Evolutionary conservation across 2,329 filamentous ascomycete genomes (phyloP).

Genomic region (Fusarium duplospermum): DNA sequence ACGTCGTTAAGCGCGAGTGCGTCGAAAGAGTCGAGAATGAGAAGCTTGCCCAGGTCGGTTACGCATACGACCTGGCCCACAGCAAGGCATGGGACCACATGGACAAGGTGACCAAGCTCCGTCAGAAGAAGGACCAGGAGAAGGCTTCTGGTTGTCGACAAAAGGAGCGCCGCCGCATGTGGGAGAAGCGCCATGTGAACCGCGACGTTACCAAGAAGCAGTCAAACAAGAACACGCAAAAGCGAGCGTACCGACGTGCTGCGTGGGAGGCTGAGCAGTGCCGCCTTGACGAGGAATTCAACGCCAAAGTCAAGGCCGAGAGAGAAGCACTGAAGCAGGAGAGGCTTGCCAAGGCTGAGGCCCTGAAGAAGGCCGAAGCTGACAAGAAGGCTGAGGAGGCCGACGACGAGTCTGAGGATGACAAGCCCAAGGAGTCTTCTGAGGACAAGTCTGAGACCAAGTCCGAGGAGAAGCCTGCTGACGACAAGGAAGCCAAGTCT

Average conservation of each 20-base stretch:
- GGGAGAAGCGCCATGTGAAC: constrained; percentile 61
- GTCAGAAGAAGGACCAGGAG: constrained; percentile 61
- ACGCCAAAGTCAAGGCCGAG: constrained; percentile 41
- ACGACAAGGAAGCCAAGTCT: constrained; percentile 12
- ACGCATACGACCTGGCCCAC: constrained; percentile 70
- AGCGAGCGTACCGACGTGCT: constrained; percentile 47
- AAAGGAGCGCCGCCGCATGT: constrained; percentile 59
- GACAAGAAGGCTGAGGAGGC: constrained; percentile 27
- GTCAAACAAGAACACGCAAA: constrained; percentile 53
- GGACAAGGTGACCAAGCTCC: constrained; percentile 61
- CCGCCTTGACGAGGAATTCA: constrained; percentile 43
- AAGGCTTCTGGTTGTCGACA: constrained; percentile 61
- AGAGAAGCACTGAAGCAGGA: constrained; percentile 30
- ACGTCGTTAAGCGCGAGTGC: constrained; percentile 66
- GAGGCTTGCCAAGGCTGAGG: constrained; percentile 29
- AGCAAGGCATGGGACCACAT: constrained; percentile 66
- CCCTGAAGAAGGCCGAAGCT: constrained; percentile 34
- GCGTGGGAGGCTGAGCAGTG: constrained; percentile 44
- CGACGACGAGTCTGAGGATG: constrained; percentile 39
- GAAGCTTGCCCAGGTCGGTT: constrained; percentile 68
- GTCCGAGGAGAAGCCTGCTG: constrained; percentile 2
- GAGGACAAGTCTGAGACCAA: not conserved
- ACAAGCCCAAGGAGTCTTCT: constrained; percentile 12
- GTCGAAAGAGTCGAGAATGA: constrained; percentile 62
- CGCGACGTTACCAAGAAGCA: constrained; percentile 56